Conservation (phyloP, 176 grass and related monocot species). For the Pontederia crassipes region DNA sequence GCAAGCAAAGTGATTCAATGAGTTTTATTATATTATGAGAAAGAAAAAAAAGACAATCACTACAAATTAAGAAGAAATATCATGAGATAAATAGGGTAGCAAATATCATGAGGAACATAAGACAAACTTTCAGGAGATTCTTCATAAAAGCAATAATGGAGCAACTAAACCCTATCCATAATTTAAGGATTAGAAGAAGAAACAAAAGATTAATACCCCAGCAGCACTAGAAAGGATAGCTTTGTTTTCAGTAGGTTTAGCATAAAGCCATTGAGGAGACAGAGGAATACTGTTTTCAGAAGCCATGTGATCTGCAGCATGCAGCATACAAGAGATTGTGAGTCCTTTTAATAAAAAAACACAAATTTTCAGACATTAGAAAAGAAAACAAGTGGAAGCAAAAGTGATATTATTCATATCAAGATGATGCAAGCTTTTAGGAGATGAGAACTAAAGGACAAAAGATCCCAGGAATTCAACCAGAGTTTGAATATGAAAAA, state of each 20-base stretch:
- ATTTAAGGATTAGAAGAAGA: background rate
- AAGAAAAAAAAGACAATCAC: too few species aligned
- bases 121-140: too few species aligned
- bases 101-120: too few species aligned
- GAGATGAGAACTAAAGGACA: too few species aligned
- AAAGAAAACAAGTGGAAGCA: background rate
- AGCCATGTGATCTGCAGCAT: constrained; percentile 58
- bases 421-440: too few species aligned
- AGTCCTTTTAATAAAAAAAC: background rate
- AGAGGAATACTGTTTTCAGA: constrained; percentile 82
- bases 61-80: too few species aligned
- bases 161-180: background rate
- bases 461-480: too few species aligned
- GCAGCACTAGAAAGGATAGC: constrained; percentile 20
- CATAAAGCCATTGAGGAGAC: constrained; percentile 95
- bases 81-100: too few species aligned
- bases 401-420: background rate
- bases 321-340: background rate
- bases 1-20: too few species aligned
- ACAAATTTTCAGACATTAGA: background rate
- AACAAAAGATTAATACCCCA: background rate
- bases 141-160: background rate
- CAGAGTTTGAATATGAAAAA: too few species aligned
- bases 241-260: constrained; percentile 79
- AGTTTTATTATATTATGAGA: too few species aligned